phyloP scores from a whole-genome alignment of 2,329 filamentous ascomycete species.

The Fusarium sp. region DNA sequence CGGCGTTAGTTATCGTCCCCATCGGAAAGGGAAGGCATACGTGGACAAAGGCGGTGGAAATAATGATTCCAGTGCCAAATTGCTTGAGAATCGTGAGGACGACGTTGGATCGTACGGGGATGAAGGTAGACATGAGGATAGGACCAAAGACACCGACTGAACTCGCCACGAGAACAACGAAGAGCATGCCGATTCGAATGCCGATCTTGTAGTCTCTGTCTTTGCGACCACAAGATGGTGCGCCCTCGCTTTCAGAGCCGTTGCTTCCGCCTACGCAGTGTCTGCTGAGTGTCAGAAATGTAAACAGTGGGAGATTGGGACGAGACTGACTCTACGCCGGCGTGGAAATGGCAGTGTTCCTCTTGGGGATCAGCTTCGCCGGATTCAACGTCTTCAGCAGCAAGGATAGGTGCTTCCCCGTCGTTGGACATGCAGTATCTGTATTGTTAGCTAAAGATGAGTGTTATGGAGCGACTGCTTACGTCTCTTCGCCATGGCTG shows the following conservation, averaged over 20 bases:
- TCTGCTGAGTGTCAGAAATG: conserved; percentile 49
- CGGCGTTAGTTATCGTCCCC: background rate
- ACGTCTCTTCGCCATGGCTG: conserved; percentile 69
- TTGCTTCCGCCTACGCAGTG: conserved; percentile 68
- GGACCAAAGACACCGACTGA: conserved; percentile 77
- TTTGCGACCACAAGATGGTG: conserved; percentile 61
- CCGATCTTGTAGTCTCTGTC: conserved; percentile 74
- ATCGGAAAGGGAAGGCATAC: conserved; percentile 55
- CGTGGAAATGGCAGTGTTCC: conserved; percentile 77
- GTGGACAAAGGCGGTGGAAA: conserved; percentile 78
- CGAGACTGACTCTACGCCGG: conserved; percentile 74
- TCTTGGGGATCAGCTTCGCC: conserved; percentile 36
- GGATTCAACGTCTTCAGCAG: conserved; percentile 33
- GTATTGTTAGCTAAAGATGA: accelerated
- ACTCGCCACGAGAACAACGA: conserved; percentile 77
- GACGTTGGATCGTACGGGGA: conserved; percentile 62
- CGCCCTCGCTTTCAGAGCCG: conserved; percentile 42
- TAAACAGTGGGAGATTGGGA: background rate
- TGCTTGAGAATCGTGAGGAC: conserved; percentile 76
- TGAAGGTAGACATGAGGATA: conserved; percentile 70
- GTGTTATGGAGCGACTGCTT: conserved; percentile 38
- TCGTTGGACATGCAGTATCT: conserved; percentile 45
- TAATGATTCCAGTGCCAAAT: conserved; percentile 79
- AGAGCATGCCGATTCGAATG: conserved; percentile 78
- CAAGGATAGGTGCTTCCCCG: conserved; percentile 39